Percentiles rank a stretch among this genome's conserved stretches.
These are phyloP conservation scores for Globisporangium sylvaticum DNA, from an alignment of 352 stramenopile genomes.

Conservation along the genomic window DNA sequence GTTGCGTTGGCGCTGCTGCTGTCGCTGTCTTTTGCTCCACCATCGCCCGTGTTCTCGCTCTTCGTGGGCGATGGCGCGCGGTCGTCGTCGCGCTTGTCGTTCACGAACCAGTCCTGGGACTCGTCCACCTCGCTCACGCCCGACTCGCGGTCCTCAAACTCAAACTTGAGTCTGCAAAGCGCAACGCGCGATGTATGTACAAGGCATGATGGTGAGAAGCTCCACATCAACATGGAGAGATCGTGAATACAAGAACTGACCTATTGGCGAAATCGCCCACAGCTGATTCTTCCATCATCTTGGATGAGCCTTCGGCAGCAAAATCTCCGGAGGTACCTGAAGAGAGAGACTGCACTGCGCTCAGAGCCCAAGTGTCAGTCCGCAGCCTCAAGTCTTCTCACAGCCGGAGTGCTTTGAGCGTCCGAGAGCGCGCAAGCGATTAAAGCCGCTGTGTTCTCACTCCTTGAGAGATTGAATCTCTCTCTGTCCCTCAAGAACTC, in stretches of 20 bases:
- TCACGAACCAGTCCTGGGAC: slow-evolving; percentile 81
- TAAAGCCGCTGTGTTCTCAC: neutral
- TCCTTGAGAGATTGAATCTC: neutral
- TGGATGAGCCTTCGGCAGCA: neutral
- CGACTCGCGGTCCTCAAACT: slow-evolving; percentile 66
- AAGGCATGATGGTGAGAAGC: neutral
- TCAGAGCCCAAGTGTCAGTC: neutral
- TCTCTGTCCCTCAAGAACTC: neutral
- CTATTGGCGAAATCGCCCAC: slow-evolving; percentile 65
- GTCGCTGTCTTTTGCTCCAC: slow-evolving; percentile 10
- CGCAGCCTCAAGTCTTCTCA: neutral
- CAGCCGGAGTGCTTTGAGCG: neutral
- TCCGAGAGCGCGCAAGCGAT: too few relatives aligned
- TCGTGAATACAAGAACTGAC: slow-evolving; percentile 9
- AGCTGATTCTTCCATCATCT: slow-evolving; percentile 48
- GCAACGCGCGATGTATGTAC: neutral
- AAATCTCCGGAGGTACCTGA: neutral
- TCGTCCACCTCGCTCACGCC: slow-evolving; percentile 49
- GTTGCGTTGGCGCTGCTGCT: neutral
- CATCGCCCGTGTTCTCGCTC: slow-evolving; percentile 13
- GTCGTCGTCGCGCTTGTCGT: slow-evolving; percentile 46
- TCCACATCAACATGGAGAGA: neutral
- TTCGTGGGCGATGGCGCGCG: slow-evolving; percentile 24
- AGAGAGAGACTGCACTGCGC: neutral
- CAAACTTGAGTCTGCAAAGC: slow-evolving; percentile 33